Base-by-base conservation (phyloP, 1,139 yeast species). In the Citeromyces siamensis region DNA sequence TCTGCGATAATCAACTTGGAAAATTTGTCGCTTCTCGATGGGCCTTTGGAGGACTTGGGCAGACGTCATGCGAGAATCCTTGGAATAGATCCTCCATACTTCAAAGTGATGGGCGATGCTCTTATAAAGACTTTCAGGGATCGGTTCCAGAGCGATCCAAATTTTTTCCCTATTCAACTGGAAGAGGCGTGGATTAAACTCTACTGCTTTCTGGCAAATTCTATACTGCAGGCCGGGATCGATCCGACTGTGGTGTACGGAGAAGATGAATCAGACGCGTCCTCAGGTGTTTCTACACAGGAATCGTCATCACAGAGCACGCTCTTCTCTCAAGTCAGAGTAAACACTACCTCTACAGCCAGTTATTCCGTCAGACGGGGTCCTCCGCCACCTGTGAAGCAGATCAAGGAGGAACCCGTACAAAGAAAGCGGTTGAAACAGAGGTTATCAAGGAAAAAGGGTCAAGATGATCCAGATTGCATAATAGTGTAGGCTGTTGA, bases 91-190 rank as follows among this genome's bases (percentile, higher is more conserved):
- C 74, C 84, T 0, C 67, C 68, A 6, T 79, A 77, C 52, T 83
- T 78, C 50, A 84, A 80, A 52, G 57, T 78, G 34, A 79, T 84
- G 79, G 94, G 94, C 2, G 74, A 74, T 43, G 93, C 93, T 0
- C 62, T 84, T 38, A 63, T 83, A 40, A 71, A 71, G 46, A 83
- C 94, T 1, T 74, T 83, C 48, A 71, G 73, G 47, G 90, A 82
- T 53, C 58, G 94, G 47, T 78, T 50, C 40, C 46, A 42, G 32
- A 45, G 47, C 12, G 53, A 58, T 16, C 37, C 42, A 10, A 43
- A 43, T 1, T 14, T 16, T 9, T 71, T 71, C 49, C 64, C 64
- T 35, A 59, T 65, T 32, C 74, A 69, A 41, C 55, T 71, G 39
- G 78, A 71, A 48, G 68, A 76, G 41, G 73, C 81, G 39, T 83